Conservation (phyloP, 306 rosid genomes). For the Aeschynomene evenia region DNA sequence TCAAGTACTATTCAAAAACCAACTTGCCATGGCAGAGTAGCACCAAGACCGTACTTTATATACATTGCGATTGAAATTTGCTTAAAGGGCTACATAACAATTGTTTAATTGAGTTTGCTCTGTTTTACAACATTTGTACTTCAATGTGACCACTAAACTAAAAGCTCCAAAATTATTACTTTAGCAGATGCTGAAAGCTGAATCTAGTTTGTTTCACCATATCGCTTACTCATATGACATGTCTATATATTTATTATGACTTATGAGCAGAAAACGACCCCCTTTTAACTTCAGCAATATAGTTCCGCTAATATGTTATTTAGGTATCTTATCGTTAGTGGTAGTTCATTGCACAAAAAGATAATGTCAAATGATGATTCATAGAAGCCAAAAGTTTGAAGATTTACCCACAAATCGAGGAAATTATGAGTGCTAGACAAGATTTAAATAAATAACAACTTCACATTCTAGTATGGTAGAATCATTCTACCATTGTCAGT, state of each 20-base stretch:
- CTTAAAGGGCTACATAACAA: not conserved
- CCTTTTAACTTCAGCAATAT: not conserved
- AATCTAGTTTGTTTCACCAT: not conserved
- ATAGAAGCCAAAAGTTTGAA: not conserved
- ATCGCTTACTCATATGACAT: not conserved
- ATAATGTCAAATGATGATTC: not conserved
- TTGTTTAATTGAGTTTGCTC: not conserved
- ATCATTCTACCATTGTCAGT: not conserved
- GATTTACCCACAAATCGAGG: not conserved
- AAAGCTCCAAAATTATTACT: not conserved
- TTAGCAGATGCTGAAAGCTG: conserved; percentile 1
- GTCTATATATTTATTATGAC: not conserved
- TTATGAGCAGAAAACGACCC: not conserved
- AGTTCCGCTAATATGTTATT: not conserved
- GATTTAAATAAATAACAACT: not conserved
- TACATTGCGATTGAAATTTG: not conserved
- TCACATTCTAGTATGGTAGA: not conserved
- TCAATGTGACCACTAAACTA: not conserved
- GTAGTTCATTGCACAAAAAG: not conserved
- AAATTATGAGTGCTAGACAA: not conserved
- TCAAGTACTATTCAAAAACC: conserved; percentile 17
- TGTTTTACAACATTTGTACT: not conserved
- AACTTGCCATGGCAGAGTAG: not conserved
- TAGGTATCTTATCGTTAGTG: not conserved
- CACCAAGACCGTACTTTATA: not conserved